phyloP scores from a whole-genome alignment of 495 filamentous ascomycete species.

The Xylaria bambusicola region DNA sequence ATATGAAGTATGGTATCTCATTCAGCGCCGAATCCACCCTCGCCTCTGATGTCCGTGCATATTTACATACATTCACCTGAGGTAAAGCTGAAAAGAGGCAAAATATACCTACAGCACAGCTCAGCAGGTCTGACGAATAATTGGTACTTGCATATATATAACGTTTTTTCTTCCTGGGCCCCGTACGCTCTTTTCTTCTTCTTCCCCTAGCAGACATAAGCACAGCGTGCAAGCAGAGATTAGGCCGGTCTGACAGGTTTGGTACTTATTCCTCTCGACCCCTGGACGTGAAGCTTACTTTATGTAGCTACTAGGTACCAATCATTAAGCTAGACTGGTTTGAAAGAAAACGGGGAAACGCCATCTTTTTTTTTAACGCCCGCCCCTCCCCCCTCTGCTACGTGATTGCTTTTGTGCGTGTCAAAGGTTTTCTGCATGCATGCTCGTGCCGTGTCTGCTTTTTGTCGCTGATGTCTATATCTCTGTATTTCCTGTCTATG shows the following conservation, averaged over 20 bases:
- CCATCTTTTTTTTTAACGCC: not conserved
- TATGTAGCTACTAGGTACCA: no score
- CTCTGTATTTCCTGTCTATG: no score
- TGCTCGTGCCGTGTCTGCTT: constrained; percentile 1
- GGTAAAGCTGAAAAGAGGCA: constrained; percentile 1
- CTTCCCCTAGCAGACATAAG: not conserved
- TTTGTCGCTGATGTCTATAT: no score
- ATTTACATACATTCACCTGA: not conserved
- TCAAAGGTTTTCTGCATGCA: constrained; percentile 15
- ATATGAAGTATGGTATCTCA: no score
- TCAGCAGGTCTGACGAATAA: not conserved
- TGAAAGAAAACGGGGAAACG: constrained; percentile 15
- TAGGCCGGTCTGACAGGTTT: constrained; percentile 15
- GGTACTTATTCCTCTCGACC: not conserved
- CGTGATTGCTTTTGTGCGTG: not conserved
- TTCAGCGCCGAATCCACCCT: no score
- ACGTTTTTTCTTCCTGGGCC: no score
- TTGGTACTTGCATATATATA: no score
- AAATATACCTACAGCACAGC: not conserved
- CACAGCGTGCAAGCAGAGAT: not conserved
- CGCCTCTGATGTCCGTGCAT: no score
- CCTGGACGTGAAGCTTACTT: not conserved
- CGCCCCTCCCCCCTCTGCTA: not conserved
- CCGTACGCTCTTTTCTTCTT: not conserved
- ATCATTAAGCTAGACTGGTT: no score